Percentiles rank a stretch among this genome's conserved stretches.
These are phyloP conservation scores for Cadophora malorum DNA, from an alignment of 2,329 filamentous ascomycete genomes.

Conservation along the genomic window DNA sequence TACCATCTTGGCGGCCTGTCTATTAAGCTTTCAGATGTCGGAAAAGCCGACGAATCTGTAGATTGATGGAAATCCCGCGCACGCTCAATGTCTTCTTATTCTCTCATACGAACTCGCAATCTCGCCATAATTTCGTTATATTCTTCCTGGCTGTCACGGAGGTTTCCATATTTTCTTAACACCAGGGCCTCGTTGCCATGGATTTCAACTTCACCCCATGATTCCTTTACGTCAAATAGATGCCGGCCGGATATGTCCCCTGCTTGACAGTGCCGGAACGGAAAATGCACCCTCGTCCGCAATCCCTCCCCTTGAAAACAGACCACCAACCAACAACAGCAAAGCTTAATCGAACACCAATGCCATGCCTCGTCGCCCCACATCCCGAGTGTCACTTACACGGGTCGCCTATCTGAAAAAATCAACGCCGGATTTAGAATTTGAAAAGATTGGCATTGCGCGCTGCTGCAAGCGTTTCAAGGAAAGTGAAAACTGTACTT, in stretches of 20 bases:
- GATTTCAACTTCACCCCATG: not conserved
- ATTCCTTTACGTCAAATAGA: not conserved
- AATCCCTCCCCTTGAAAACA: not conserved
- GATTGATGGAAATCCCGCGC: not conserved
- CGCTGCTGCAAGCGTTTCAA: not conserved
- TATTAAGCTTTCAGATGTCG: not conserved
- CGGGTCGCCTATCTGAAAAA: slow-evolving; percentile 2
- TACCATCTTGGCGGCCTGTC: not conserved
- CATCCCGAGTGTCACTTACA: not conserved
- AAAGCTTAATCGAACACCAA: slow-evolving; percentile 15
- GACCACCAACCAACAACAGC: not conserved
- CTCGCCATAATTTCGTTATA: not conserved
- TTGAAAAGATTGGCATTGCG: not conserved
- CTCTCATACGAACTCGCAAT: not conserved
- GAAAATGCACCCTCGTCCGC: not conserved
- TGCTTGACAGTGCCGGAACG: not conserved
- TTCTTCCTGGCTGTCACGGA: no score
- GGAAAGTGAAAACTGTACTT: not conserved
- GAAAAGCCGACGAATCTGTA: not conserved
- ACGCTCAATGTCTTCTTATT: not conserved
- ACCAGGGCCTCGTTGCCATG: no score
- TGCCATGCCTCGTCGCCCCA: slow-evolving; percentile 5
- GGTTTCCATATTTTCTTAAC: no score
- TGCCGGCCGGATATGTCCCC: not conserved
- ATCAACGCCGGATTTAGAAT: slow-evolving; percentile 1